A percentile compares a stretch with the other conserved stretches of the same genome.
These are phyloP conservation scores for Arabidopsis hybrid DNA, from an alignment of 441 rosid genomes.

Conservation along the genomic window DNA sequence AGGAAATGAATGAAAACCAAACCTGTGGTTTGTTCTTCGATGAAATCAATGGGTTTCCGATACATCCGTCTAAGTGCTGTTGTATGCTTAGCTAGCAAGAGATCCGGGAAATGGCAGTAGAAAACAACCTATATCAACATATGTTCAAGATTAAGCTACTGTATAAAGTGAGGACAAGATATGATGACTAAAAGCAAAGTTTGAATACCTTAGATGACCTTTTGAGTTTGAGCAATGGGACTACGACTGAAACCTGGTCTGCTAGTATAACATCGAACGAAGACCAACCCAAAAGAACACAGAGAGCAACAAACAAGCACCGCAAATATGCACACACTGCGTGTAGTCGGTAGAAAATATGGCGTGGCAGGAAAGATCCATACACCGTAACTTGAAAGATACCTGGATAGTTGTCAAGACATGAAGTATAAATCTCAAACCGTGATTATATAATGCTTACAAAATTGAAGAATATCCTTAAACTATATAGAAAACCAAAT, in stretches of 20 bases:
- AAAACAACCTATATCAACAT: conserved; percentile 66
- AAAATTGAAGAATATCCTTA: neutral
- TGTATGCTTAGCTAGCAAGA: conserved; percentile 83
- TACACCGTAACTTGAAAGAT: conserved; percentile 79
- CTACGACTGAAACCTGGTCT: conserved; percentile 86
- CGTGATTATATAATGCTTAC: neutral
- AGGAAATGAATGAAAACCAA: conserved; percentile 15
- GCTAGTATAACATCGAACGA: conserved; percentile 77
- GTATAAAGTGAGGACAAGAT: conserved; percentile 11
- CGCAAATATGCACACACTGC: conserved; percentile 86
- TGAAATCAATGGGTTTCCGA: conserved; percentile 80
- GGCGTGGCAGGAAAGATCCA: conserved; percentile 87
- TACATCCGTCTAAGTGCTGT: conserved; percentile 77
- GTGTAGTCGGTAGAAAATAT: conserved; percentile 83
- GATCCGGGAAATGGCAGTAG: conserved; percentile 95
- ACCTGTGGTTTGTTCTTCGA: conserved; percentile 91
- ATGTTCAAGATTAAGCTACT: conserved; percentile 14
- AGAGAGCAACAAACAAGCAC: conserved; percentile 86
- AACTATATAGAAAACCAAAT: neutral
- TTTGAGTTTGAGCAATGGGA: conserved; percentile 80
- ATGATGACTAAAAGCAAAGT: conserved; percentile 14
- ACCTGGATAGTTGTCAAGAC: conserved; percentile 50
- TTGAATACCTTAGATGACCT: conserved; percentile 67
- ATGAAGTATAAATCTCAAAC: conserved; percentile 10
- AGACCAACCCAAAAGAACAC: conserved; percentile 73